Evolutionary conservation across 306 rosid species (phyloP).

Genomic region (Hippophae gyantsensis): DNA sequence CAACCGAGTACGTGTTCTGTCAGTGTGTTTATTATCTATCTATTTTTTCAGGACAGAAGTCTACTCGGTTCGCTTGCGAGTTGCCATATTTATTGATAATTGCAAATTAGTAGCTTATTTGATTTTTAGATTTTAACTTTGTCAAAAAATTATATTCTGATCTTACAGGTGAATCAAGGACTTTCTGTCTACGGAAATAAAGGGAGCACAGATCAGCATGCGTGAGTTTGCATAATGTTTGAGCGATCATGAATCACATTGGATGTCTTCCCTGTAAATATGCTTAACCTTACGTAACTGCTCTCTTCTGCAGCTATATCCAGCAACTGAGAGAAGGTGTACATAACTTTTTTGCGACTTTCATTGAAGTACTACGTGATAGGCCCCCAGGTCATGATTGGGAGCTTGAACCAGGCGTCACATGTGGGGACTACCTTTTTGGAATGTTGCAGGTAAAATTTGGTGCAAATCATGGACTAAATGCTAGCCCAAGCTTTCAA

Average conservation of each 20-base stretch:
- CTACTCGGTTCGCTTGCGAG: not conserved
- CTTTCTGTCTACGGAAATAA: slow-evolving; percentile 82
- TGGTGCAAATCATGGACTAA: not conserved
- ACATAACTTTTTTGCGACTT: slow-evolving; percentile 88
- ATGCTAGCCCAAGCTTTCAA: not conserved
- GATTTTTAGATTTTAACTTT: not conserved
- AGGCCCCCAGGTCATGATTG: slow-evolving; percentile 99
- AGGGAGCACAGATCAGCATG: slow-evolving; percentile 98
- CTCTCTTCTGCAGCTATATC: slow-evolving; percentile 54
- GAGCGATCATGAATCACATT: slow-evolving; percentile 1
- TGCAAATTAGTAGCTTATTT: not conserved
- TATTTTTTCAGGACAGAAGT: slow-evolving; percentile 6
- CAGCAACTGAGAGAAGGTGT: slow-evolving; percentile 97
- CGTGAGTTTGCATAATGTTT: slow-evolving; percentile 46
- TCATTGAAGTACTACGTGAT: slow-evolving; percentile 92
- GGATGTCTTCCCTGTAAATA: not conserved
- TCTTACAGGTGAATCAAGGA: slow-evolving; percentile 76
- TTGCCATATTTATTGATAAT: not conserved
- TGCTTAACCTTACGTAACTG: slow-evolving; percentile 9
- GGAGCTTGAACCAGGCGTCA: slow-evolving; percentile 99
- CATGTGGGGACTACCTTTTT: slow-evolving; percentile 95
- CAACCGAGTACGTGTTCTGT: slow-evolving; percentile 58
- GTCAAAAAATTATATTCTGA: slow-evolving; percentile 10
- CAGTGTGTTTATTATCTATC: not conserved
- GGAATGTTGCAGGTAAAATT: slow-evolving; percentile 92